These are phyloP conservation scores for Panaeolus cyanescens DNA, from an alignment of 768 basidiomycete genomes.

Conservation along the genomic window DNA sequence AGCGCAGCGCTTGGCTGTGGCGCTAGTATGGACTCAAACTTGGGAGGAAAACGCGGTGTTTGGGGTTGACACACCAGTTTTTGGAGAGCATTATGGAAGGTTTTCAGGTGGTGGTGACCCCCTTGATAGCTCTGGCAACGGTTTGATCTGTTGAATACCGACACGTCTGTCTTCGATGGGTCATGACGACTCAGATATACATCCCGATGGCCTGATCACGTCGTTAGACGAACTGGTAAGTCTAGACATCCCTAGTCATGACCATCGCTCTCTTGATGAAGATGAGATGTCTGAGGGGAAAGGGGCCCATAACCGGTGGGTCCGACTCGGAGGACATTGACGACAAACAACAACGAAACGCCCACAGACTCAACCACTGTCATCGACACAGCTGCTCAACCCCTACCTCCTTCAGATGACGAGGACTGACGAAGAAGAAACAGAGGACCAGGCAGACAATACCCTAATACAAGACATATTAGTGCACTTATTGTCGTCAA, in stretches of 20 bases:
- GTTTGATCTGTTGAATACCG: neutral
- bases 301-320: neutral
- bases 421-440: neutral
- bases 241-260: neutral
- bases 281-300: neutral
- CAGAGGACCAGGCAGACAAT: neutral
- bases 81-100: neutral
- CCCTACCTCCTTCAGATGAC: neutral
- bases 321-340: no score
- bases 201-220: neutral
- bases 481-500: neutral
- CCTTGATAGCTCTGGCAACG: neutral
- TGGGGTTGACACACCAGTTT: neutral
- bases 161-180: neutral
- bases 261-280: neutral
- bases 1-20: neutral
- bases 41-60: neutral
- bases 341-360: no score
- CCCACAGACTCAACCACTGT: no score
- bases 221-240: neutral
- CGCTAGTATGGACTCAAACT: neutral
- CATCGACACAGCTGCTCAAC: neutral
- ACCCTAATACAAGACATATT: neutral
- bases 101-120: neutral
- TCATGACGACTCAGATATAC: no score